Percentiles rank a stretch among this genome's conserved stretches.
These are phyloP conservation scores for Aspergillus sp. DNA, from an alignment of 2,329 filamentous ascomycete genomes.

Conservation along the genomic window DNA sequence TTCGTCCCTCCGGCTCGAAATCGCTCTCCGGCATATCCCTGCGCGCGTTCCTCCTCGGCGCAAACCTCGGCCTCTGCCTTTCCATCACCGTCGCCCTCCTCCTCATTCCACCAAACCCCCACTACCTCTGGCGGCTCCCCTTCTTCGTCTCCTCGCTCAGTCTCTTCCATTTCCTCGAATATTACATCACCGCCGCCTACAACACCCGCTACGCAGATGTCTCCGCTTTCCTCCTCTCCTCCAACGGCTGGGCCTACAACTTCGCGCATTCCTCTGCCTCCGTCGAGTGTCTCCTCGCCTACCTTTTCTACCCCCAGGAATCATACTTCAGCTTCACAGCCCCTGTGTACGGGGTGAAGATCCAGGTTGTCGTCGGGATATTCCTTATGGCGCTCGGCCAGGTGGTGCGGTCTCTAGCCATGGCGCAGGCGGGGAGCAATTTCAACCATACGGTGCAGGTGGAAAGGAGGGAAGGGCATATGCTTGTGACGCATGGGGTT, in stretches of 20 bases:
- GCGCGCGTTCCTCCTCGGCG: conserved; percentile 46
- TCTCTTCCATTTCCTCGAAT: conserved; percentile 94
- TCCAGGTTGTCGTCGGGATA: conserved; percentile 58
- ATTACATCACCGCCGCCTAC: conserved; percentile 81
- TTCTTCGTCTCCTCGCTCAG: conserved; percentile 61
- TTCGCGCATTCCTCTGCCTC: conserved; percentile 76
- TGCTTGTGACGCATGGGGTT: conserved; percentile 78
- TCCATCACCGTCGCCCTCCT: conserved; percentile 29
- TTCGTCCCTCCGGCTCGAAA: conserved; percentile 40
- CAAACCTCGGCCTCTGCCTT: conserved; percentile 36
- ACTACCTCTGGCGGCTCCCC: conserved; percentile 57
- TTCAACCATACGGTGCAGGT: conserved; percentile 88
- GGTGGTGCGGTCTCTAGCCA: conserved; percentile 72
- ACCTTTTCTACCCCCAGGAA: conserved; percentile 24
- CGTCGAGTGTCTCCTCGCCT: conserved; percentile 62
- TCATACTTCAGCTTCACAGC: conserved; percentile 50
- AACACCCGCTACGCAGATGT: conserved; percentile 74
- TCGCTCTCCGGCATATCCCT: conserved; percentile 47
- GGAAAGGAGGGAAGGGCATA: conserved; percentile 67
- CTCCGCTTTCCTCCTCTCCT: conserved; percentile 76
- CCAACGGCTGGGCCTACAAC: conserved; percentile 82
- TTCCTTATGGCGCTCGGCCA: conserved; percentile 69
- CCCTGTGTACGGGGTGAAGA: conserved; percentile 31
- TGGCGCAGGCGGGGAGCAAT: conserved; percentile 83
- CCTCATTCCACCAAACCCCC: conserved; percentile 11